These are phyloP conservation scores for Wickerhamomyces chaumierensis DNA, from an alignment of 805 yeast species.

Conservation along the genomic window DNA sequence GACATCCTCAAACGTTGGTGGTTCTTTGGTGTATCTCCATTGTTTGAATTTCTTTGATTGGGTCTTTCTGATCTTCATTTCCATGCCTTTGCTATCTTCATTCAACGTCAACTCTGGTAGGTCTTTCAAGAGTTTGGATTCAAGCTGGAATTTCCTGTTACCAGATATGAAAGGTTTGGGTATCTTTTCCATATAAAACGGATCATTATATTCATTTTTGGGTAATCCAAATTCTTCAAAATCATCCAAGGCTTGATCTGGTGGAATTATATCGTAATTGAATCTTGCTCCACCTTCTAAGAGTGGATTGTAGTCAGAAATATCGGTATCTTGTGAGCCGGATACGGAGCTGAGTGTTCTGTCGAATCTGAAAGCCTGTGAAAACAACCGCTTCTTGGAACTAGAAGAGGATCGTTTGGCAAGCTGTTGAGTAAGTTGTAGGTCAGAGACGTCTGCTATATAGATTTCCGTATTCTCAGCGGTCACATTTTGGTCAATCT, in stretches of 20 bases:
- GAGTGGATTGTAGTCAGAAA: background rate
- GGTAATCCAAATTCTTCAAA: slow-evolving; percentile 38
- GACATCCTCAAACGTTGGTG: slow-evolving; percentile 34
- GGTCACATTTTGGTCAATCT: too few relatives aligned
- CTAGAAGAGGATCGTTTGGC: background rate
- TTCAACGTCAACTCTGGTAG: slow-evolving; percentile 20
- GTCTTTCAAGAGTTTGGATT: slow-evolving; percentile 25
- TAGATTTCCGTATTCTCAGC: too few relatives aligned
- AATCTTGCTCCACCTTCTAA: background rate
- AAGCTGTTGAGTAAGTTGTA: slow-evolving; percentile 6
- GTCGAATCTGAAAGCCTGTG: background rate
- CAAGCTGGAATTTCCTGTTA: slow-evolving; percentile 45
- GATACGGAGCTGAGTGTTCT: background rate
- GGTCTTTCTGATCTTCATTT: background rate
- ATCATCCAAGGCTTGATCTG: slow-evolving; percentile 18
- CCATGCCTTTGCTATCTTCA: slow-evolving; percentile 5
- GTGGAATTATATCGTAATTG: slow-evolving; percentile 8
- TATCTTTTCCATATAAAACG: slow-evolving; percentile 42
- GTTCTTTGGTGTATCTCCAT: slow-evolving; percentile 35
- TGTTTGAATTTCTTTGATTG: slow-evolving; percentile 3
- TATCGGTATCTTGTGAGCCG: slow-evolving; percentile 3
- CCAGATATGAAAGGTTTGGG: slow-evolving; percentile 55
- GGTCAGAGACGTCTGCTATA: slow-evolving; percentile 3
- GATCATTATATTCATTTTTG: slow-evolving; percentile 45
- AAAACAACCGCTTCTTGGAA: slow-evolving; percentile 2